phyloP scores from a whole-genome alignment of 1,139 yeast genomes.

The Pichia sp. region DNA sequence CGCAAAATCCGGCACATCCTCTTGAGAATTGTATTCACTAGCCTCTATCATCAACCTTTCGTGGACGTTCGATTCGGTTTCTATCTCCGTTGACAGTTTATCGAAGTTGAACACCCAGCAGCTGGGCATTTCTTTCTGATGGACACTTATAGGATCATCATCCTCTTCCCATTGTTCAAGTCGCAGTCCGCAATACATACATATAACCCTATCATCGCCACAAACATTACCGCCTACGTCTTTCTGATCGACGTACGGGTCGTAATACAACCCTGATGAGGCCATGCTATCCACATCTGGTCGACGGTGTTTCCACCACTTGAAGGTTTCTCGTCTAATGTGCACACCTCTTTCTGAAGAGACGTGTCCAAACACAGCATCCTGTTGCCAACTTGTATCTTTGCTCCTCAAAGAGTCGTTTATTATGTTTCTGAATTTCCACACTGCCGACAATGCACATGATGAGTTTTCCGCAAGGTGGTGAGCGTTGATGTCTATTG shows the following conservation, averaged over 20 bases:
- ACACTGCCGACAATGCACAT: slow-evolving; percentile 14
- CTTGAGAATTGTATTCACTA: not conserved
- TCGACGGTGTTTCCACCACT: slow-evolving; percentile 4
- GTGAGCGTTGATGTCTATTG: slow-evolving; percentile 8
- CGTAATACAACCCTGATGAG: slow-evolving; percentile 44
- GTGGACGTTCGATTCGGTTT: not conserved
- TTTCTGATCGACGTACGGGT: slow-evolving; percentile 35
- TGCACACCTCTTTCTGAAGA: slow-evolving; percentile 2
- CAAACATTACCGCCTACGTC: not conserved
- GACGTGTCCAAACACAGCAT: slow-evolving; percentile 8
- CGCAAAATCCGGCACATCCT: not conserved
- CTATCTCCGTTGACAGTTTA: not conserved
- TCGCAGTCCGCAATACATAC: slow-evolving; percentile 65
- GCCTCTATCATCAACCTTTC: not conserved
- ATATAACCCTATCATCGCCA: slow-evolving; percentile 61
- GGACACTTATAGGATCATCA: slow-evolving; percentile 62
- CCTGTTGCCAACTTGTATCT: not conserved
- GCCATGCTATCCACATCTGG: slow-evolving; percentile 14
- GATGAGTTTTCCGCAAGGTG: slow-evolving; percentile 6
- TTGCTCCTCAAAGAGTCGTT: not conserved
- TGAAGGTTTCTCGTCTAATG: slow-evolving; percentile 12
- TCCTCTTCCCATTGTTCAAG: slow-evolving; percentile 68
- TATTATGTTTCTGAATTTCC: slow-evolving; percentile 11
- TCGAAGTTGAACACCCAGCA: slow-evolving; percentile 44
- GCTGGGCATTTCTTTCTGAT: slow-evolving; percentile 39